Conservation (phyloP, 139 green algal species). For the Zygnema circumcarinatum region DNA sequence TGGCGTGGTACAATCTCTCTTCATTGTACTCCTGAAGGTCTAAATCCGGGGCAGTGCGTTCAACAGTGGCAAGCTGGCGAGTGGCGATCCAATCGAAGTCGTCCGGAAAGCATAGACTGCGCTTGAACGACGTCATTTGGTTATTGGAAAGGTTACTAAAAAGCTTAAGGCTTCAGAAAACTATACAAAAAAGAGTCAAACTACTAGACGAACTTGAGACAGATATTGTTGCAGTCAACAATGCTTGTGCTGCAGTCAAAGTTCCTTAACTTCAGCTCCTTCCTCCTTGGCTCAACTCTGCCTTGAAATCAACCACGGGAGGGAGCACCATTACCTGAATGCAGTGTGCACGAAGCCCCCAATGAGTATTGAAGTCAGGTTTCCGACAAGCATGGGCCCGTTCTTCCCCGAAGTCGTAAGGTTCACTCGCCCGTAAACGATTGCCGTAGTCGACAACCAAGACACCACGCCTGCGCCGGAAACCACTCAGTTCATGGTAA, state of each 20-base stretch:
- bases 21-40: constrained; percentile 54
- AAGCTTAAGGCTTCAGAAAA: no score
- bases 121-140: no score
- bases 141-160: no score
- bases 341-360: constrained; percentile 12
- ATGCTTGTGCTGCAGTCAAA: no score
- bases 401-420: constrained; percentile 36
- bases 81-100: constrained; percentile 31
- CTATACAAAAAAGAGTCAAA: no score
- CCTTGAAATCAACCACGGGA: no score
- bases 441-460: constrained; percentile 26
- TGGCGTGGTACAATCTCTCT: constrained; percentile 36
- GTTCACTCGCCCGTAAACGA: constrained; percentile 30
- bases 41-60: not conserved
- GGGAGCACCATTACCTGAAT: constrained; percentile 29
- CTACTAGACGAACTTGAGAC: no score
- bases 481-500: not conserved
- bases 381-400: constrained; percentile 46
- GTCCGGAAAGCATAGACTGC: constrained; percentile 23
- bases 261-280: no score
- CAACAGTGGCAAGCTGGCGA: constrained; percentile 9
- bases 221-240: no score
- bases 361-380: constrained; percentile 54
- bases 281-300: no score
- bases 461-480: constrained; percentile 8